A percentile compares a stretch with the other conserved stretches of the same genome.
These are phyloP conservation scores for Komagataea norvegica DNA, from an alignment of 1,139 yeast genomes.

Conservation along the genomic window DNA sequence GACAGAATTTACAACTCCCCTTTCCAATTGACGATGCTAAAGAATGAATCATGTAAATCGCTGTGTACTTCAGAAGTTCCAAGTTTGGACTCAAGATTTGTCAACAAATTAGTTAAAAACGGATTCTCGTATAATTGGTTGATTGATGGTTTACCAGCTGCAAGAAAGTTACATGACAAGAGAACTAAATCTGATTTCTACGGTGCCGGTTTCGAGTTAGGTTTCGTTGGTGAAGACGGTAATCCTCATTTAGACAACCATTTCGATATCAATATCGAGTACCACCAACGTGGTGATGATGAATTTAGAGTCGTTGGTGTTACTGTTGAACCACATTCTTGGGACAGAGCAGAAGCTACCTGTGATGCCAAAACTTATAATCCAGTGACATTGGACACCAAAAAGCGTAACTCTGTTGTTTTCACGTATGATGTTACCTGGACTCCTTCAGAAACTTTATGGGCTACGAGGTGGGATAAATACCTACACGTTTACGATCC, in stretches of 20 bases:
- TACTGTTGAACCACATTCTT: constrained; percentile 64
- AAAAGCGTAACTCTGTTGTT: constrained; percentile 39
- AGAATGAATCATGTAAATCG: constrained; percentile 58
- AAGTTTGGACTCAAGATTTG: constrained; percentile 64
- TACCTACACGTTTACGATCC: constrained; percentile 90
- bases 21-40: constrained; percentile 71
- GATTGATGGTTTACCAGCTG: constrained; percentile 92
- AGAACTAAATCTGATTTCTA: constrained; percentile 60
- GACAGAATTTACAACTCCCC: constrained; percentile 95
- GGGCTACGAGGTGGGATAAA: constrained; percentile 99
- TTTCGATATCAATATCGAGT: constrained; percentile 72
- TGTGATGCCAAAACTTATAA: constrained; percentile 29
- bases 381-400: constrained; percentile 42
- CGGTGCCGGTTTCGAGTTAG: constrained; percentile 80
- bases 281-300: constrained; percentile 68
- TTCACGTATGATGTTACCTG: constrained; percentile 67
- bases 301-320: constrained; percentile 89
- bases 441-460: constrained; percentile 63
- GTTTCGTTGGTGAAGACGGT: constrained; percentile 48
- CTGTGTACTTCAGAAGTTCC: constrained; percentile 61
- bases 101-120: constrained; percentile 70
- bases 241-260: constrained; percentile 69
- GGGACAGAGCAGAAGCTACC: constrained; percentile 38
- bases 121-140: constrained; percentile 91
- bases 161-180: constrained; percentile 50